Evolutionary conservation across 2,329 filamentous ascomycete genomes (phyloP).

Genomic region (Aureobasidium leucospermi): DNA sequence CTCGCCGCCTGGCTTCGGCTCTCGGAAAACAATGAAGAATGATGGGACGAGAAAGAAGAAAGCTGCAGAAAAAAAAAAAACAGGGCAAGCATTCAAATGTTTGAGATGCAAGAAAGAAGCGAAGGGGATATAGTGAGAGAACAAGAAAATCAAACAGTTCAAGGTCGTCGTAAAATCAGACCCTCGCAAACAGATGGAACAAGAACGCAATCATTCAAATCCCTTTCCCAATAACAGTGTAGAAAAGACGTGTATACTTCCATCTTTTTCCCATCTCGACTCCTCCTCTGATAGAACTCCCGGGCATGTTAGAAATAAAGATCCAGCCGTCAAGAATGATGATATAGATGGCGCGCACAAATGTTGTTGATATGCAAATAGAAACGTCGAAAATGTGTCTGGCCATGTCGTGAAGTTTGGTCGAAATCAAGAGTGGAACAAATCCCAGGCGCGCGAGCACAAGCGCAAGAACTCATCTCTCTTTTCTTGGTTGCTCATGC

Average conservation of each 20-base stretch:
- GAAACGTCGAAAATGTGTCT: background rate
- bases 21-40: background rate
- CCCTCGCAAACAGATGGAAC: background rate
- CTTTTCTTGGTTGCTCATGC: conserved; percentile 79
- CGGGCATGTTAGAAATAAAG: conserved; percentile 1
- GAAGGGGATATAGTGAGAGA: conserved; percentile 3
- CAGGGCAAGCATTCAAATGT: background rate
- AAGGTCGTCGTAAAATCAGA: background rate
- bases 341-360: conserved; percentile 6
- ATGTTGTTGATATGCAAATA: conserved; percentile 5
- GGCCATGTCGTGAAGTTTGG: background rate
- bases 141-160: background rate
- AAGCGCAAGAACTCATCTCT: conserved; percentile 85
- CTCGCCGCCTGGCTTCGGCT: conserved; percentile 11
- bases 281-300: background rate
- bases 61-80: too few relatives aligned
- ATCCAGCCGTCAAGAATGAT: conserved; percentile 11
- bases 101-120: background rate
- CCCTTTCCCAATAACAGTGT: background rate
- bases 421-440: conserved; percentile 60
- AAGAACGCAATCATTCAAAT: background rate
- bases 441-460: conserved; percentile 87
- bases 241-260: background rate
- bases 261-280: conserved; percentile 3
- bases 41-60: background rate